Evolutionary conservation across 345 rosid species (phyloP), one percentile per base, ranked within the genome.

Genomic region (Geranium rotundifolium): DNA sequence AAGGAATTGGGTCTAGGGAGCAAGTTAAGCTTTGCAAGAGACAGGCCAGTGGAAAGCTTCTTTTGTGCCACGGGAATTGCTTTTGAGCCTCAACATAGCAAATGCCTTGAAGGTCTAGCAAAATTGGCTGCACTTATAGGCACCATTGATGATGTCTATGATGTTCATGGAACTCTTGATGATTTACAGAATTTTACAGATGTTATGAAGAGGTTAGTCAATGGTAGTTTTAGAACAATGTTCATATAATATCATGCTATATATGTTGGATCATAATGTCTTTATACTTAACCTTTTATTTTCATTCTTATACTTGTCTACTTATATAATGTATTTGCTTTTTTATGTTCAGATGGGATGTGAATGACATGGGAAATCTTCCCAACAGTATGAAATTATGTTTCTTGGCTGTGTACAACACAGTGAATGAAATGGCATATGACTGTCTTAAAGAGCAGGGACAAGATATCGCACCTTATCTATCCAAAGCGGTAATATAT

Each of bases 1-100:
- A 68, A 56, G 12, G 58, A 46, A 18, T 54, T 73, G 37, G 70
- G 67, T 19, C 64, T 81, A 18, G 63, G 64, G 3, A 75, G 29
- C 34, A 75, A 69, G 57, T 18, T 76, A 67, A 58, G 59, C 29
- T 83, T 83, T 57, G 74, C 83, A 5, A 68, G 85, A 69, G 83
- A 80, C 58, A 72, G 85, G 54, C 69, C 76, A 17, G 57, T 76
- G 83, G 83, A 83, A 58, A 76, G 87, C 73, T 83, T 74, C 73
- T 66, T 79, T 41, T 79, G 82, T 77, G 31, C 70, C 0, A 67
- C 73, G n/a, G 85, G 80, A 37, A 67, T 81, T 37, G 65, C 63
- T 12, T 50, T 18, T 23, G 67, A 72, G n/a, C 82, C 81, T 13
- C 69, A 72, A 8, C 72, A 63, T 41, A 59, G 69, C 27, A 49